A percentile compares a stretch with the other conserved stretches of the same genome.
phyloP scores from a whole-genome alignment of 352 stramenopile genomes.

The Pythium brassicae region DNA sequence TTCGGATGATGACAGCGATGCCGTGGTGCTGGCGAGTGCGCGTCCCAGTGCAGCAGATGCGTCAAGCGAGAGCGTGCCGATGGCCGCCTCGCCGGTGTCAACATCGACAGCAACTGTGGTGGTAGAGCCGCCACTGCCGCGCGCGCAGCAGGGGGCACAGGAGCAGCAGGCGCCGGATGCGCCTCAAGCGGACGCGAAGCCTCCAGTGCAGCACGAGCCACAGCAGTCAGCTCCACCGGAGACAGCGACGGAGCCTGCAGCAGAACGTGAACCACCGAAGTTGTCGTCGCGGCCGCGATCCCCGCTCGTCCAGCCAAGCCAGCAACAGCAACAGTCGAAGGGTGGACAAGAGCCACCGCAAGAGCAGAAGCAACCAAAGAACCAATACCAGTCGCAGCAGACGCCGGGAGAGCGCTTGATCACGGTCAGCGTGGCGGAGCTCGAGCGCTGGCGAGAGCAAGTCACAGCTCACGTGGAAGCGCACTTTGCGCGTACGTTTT shows the following conservation, averaged over 20 bases:
- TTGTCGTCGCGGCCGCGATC: background rate
- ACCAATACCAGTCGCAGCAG: background rate
- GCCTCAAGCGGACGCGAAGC: background rate
- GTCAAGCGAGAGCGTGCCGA: too few species aligned
- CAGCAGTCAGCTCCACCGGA: background rate
- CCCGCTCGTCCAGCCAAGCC: background rate
- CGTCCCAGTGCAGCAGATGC: too few species aligned
- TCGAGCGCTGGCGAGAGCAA: conserved; percentile 59
- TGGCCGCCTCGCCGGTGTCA: too few species aligned
- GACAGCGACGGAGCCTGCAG: background rate
- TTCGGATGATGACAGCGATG: too few species aligned
- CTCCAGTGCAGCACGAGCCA: background rate
- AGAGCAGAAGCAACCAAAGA: background rate
- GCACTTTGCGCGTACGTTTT: conserved; percentile 60
- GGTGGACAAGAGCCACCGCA: too few species aligned
- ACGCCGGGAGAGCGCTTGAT: conserved; percentile 21
- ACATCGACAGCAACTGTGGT: too few species aligned
- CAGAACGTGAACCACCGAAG: background rate
- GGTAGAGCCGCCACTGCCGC: too few species aligned
- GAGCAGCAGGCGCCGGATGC: background rate
- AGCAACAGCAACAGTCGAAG: background rate
- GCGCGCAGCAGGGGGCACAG: too few species aligned
- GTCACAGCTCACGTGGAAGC: conserved; percentile 59
- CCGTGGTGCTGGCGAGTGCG: too few species aligned
- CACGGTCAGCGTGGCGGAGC: conserved; percentile 45